Evolutionary conservation across 2,329 filamentous ascomycete genomes (phyloP), one percentile per base, ranked within the genome.

Genomic region (Aspergillus ochraceus): DNA sequence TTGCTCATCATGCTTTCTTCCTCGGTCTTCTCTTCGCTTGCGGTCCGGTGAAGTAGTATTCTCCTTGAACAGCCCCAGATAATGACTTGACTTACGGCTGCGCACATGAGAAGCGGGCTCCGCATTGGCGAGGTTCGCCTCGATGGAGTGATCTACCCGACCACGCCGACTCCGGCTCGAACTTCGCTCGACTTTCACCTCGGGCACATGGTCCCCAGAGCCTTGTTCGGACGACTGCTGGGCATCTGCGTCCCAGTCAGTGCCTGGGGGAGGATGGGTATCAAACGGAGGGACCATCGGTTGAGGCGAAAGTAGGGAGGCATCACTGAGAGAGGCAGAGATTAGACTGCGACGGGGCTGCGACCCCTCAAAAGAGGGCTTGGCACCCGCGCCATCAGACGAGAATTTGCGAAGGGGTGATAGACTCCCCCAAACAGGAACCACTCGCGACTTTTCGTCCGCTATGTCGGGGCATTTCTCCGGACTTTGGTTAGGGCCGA

Each of bases 61-160:
- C 62, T 87, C 85, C 67, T 86, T 86, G 75, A 88, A 89, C 6
- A 89, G 75, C 12, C 86, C 85, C 55, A 89, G 75, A 66, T 86
- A 87, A 68, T 88, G 86, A 68, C 85, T 88, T 47, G 86, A 85
- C 73, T 89, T 89, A 58, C 86, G 81, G 70, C 85, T 88, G 60
- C 86, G 81, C 50, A 84, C 83, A 65, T 85, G 80, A 26, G 80
- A 76, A 29, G 77, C 74, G 32, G 77, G 79, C 66, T 88, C 86
- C 4, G 80, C 77, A 64, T 85, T 85, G 46, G 85, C 79, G 59
- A 88, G 70, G 30, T 85, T 87, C 19, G 86, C 86, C 71, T 88
- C 84, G 61, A 89, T 88, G 49, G 85, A 83, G 71, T 85, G 86
- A 57, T 88, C 86, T 24, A 87, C 81, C 51, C 80, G 79, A 8